phyloP scores from a whole-genome alignment of 176 grass and related monocot genomes.

The Raddia distichophylla region DNA sequence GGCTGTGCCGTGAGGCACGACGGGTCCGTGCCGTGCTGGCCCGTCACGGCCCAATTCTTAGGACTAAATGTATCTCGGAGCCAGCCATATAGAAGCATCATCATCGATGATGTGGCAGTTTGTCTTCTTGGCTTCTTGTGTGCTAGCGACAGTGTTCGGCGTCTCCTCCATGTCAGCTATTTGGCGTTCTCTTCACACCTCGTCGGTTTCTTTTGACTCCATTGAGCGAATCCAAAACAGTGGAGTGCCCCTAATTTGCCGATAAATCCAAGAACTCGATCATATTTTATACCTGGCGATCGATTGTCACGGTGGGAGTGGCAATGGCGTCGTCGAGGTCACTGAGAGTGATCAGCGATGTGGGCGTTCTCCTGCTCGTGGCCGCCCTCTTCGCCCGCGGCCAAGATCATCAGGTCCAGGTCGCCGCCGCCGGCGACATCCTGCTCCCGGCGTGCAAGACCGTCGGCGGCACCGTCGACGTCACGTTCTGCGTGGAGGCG shows the following conservation, averaged over 20 bases:
- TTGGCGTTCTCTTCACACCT: not conserved
- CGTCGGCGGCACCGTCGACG: constrained; percentile 31
- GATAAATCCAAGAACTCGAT: not conserved
- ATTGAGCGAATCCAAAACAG: not conserved
- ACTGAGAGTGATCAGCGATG: not conserved
- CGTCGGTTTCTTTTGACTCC: not conserved
- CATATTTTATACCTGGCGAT: too few species aligned
- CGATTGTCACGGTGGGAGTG: not conserved
- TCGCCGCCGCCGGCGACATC: not conserved
- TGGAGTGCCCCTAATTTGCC: not conserved
- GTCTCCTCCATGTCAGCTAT: not conserved
- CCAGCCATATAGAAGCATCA: too few species aligned
- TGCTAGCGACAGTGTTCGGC: not conserved
- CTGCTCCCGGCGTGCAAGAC: constrained; percentile 32
- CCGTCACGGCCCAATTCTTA: too few species aligned
- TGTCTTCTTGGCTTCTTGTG: not conserved
- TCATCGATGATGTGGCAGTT: not conserved
- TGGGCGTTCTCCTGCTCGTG: not conserved
- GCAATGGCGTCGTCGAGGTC: not conserved
- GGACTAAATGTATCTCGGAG: too few species aligned
- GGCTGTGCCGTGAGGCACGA: too few species aligned
- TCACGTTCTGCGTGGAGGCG: constrained; percentile 24
- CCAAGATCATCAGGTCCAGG: not conserved
- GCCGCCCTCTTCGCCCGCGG: not conserved
- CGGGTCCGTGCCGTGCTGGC: too few species aligned